A percentile compares a stretch with the other conserved stretches of the same genome.
Evolutionary conservation across 176 grass and related monocot species (phyloP).

Genomic region (Hordeum marinum): DNA sequence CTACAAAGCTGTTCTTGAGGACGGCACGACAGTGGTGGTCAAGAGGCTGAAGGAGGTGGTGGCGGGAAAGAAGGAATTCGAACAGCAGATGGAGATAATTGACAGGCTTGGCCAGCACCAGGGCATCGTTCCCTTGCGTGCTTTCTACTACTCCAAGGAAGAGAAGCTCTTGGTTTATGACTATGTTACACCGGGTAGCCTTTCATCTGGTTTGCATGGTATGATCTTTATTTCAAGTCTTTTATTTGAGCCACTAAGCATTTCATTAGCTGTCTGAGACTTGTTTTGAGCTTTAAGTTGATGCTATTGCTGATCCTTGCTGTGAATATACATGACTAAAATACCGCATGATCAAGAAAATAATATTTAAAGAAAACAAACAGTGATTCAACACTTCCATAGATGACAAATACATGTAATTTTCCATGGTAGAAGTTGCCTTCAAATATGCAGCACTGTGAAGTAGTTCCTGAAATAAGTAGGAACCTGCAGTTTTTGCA

Average conservation of each 20-base stretch:
- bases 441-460: neutral
- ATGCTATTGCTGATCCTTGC: neutral
- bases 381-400: neutral
- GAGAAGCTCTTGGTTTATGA: conserved; percentile 98
- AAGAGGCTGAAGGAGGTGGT: conserved; percentile 91
- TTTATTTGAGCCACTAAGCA: neutral
- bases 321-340: conserved; percentile 11
- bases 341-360: neutral
- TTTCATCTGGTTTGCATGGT: conserved; percentile 83
- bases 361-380: neutral
- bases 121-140: conserved; percentile 62
- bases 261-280: neutral
- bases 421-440: neutral
- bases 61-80: conserved; percentile 82
- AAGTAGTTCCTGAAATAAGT: neutral
- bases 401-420: neutral
- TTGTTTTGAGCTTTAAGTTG: neutral
- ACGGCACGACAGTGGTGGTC: conserved; percentile 88
- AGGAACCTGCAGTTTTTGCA: neutral
- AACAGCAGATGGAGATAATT: conserved; percentile 95
- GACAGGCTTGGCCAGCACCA: conserved; percentile 63
- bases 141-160: conserved; percentile 98
- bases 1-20: conserved; percentile 90
- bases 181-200: conserved; percentile 58
- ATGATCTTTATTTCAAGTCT: conserved; percentile 32